A percentile compares a stretch with the other conserved stretches of the same genome.
These are phyloP conservation scores for Hippophae rhamnoides DNA, from an alignment of 306 rosid species.

Conservation along the genomic window DNA sequence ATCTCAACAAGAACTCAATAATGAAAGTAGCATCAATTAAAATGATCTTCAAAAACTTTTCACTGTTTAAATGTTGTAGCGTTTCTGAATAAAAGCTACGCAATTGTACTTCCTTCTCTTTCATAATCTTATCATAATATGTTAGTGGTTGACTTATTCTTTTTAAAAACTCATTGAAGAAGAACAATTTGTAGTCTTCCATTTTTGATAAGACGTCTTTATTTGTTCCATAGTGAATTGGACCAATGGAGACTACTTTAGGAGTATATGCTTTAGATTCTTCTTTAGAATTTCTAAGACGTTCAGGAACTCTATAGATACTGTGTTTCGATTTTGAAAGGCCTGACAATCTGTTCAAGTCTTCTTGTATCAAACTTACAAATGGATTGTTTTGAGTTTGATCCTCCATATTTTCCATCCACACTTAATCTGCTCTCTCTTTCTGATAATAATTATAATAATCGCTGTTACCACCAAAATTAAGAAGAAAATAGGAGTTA, in stretches of 20 bases:
- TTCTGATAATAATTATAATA: too few relatives aligned
- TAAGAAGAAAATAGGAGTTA: too few relatives aligned
- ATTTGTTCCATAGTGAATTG: slow-evolving; percentile 6
- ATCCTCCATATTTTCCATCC: too few relatives aligned
- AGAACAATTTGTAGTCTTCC: neutral
- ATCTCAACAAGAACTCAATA: slow-evolving; percentile 11
- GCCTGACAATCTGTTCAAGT: too few relatives aligned
- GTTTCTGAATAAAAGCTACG: slow-evolving; percentile 10
- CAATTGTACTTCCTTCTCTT: slow-evolving; percentile 2
- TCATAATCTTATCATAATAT: neutral
- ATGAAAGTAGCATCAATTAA: slow-evolving; percentile 19
- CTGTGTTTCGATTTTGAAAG: too few relatives aligned
- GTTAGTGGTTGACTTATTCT: neutral
- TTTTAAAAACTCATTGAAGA: neutral
- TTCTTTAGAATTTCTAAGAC: neutral
- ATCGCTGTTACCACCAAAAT: too few relatives aligned
- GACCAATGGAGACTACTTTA: slow-evolving; percentile 16
- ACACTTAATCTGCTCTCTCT: too few relatives aligned
- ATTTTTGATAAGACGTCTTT: neutral
- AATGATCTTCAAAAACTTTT: slow-evolving; percentile 18
- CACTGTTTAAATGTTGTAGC: neutral
- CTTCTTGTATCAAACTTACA: too few relatives aligned
- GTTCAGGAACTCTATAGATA: neutral
- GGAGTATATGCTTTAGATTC: neutral
- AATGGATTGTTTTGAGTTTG: too few relatives aligned